phyloP scores from a whole-genome alignment of 345 rosid species.

The Gossypium anomalum region DNA sequence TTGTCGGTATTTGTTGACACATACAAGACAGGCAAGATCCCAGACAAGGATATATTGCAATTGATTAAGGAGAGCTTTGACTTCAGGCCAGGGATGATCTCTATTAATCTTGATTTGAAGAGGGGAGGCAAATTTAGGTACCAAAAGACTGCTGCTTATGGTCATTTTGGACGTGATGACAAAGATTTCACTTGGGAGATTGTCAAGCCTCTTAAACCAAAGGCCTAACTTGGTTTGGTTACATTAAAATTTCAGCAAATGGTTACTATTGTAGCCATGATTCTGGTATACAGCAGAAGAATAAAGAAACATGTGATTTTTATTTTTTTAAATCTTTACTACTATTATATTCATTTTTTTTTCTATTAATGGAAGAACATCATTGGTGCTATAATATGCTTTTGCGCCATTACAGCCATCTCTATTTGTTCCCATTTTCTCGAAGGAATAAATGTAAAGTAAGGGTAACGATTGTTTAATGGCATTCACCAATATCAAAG shows the following conservation, averaged over 20 bases:
- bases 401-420: no score
- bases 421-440: no score
- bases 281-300: conserved; percentile 18
- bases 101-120: conserved; percentile 67
- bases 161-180: conserved; percentile 70
- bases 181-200: conserved; percentile 77
- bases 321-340: background rate
- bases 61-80: conserved; percentile 61
- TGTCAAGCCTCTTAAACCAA: conserved; percentile 62
- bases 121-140: conserved; percentile 69
- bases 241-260: background rate
- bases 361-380: background rate
- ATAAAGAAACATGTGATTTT: conserved; percentile 22
- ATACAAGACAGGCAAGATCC: conserved; percentile 52
- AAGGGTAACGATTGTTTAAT: conserved; percentile 64
- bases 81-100: conserved; percentile 79
- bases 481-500: conserved; percentile 79
- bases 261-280: conserved; percentile 17
- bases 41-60: conserved; percentile 47
- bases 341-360: background rate
- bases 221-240: conserved; percentile 33
- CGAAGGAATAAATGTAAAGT: no score
- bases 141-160: conserved; percentile 75
- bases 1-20: conserved; percentile 63
- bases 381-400: background rate